A percentile compares a stretch with the other conserved stretches of the same genome.
phyloP scores from a whole-genome alignment of 2,329 filamentous ascomycete species.

The Neonectria neomacrospora region DNA sequence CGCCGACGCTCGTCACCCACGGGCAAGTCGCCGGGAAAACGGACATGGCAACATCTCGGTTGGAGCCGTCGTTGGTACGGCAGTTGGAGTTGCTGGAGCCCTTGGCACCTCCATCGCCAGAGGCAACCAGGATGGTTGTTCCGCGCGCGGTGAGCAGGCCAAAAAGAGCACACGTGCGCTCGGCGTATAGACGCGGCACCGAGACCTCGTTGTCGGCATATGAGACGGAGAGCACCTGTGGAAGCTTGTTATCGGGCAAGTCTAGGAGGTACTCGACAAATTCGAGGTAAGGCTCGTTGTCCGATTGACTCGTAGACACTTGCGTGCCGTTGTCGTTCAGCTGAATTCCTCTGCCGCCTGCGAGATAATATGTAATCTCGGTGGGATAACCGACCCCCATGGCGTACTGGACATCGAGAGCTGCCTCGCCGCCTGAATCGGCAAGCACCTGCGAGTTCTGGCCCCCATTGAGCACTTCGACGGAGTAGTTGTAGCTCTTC shows the following conservation, averaged over 20 bases:
- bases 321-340: slow-evolving; percentile 53
- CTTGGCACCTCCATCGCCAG: slow-evolving; percentile 62
- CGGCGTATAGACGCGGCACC: slow-evolving; percentile 63
- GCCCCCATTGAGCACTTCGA: slow-evolving; percentile 56
- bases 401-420: slow-evolving; percentile 61
- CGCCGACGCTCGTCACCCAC: slow-evolving; percentile 75
- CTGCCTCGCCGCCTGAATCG: slow-evolving; percentile 57
- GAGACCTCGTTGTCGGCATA: slow-evolving; percentile 69
- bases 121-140: slow-evolving; percentile 61
- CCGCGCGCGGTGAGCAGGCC: slow-evolving; percentile 65
- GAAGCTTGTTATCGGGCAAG: slow-evolving; percentile 57
- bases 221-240: slow-evolving; percentile 67
- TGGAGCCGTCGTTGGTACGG: slow-evolving; percentile 67
- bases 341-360: slow-evolving; percentile 57
- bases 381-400: slow-evolving; percentile 58
- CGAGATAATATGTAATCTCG: slow-evolving; percentile 57
- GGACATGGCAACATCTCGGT: slow-evolving; percentile 66
- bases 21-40: slow-evolving; percentile 75
- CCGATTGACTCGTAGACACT: slow-evolving; percentile 43
- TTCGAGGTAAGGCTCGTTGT: slow-evolving; percentile 69
- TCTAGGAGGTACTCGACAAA: slow-evolving; percentile 63
- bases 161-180: slow-evolving; percentile 63
- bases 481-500: slow-evolving; percentile 53
- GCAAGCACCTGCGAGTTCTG: slow-evolving; percentile 54
- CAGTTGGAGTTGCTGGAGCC: slow-evolving; percentile 62